These are phyloP conservation scores for Proliferodiscus dingleyae DNA, from an alignment of 2,329 filamentous ascomycete species.

Conservation along the genomic window DNA sequence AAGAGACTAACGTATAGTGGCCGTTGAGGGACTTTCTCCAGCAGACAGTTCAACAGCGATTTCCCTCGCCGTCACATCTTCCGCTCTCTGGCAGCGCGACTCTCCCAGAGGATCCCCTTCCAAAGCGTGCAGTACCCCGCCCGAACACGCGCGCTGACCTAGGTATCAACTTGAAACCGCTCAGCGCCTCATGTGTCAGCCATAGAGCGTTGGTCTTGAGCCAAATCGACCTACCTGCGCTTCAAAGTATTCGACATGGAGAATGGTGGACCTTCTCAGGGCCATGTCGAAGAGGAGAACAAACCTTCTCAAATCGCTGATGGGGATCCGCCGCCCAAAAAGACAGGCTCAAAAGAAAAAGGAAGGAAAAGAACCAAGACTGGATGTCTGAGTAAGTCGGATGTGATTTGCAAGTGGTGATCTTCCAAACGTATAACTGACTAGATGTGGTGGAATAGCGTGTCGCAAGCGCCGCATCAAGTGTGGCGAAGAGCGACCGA, in stretches of 20 bases:
- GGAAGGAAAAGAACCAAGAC: slow-evolving; percentile 69
- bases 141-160: too few relatives aligned
- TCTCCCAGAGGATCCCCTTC: too few relatives aligned
- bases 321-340: slow-evolving; percentile 11
- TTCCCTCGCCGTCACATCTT: too few relatives aligned
- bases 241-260: slow-evolving; percentile 1
- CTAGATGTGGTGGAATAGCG: slow-evolving; percentile 44
- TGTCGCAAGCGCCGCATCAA: slow-evolving; percentile 95
- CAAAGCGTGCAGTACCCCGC: too few relatives aligned
- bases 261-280: background rate
- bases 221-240: background rate
- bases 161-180: background rate
- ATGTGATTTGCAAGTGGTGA: background rate
- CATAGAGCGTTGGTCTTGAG: too few relatives aligned
- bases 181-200: background rate
- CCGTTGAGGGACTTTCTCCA: too few relatives aligned
- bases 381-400: slow-evolving; percentile 73
- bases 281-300: slow-evolving; percentile 1
- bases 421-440: background rate
- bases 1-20: too few relatives aligned
- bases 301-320: slow-evolving; percentile 7
- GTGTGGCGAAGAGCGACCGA: slow-evolving; percentile 84
- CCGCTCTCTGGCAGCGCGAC: too few relatives aligned
- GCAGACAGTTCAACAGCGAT: too few relatives aligned
- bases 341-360: slow-evolving; percentile 25